Conservation (phyloP, 495 filamentous ascomycete species). For the Lindgomyces ingoldianus region DNA sequence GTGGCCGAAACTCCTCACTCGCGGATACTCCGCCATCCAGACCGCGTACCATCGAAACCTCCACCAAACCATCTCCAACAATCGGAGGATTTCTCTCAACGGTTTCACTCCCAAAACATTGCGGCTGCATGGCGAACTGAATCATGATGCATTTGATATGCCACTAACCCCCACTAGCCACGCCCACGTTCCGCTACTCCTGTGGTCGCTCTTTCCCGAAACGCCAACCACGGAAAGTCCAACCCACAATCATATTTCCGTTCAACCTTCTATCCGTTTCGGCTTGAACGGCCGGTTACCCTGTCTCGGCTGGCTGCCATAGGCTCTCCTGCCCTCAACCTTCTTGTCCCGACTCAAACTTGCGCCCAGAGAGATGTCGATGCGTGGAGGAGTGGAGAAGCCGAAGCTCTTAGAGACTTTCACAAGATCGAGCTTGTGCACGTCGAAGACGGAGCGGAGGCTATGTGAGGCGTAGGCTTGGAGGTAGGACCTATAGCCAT, state of each 20-base stretch:
- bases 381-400: constrained; percentile 81
- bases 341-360: constrained; percentile 90
- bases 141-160: neutral
- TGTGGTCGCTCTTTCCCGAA: neutral
- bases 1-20: too few relatives aligned
- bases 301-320: constrained; percentile 70
- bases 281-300: constrained; percentile 34
- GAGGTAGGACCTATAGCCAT: constrained; percentile 79
- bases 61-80: too few relatives aligned
- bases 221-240: constrained; percentile 1
- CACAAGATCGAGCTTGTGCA: constrained; percentile 86
- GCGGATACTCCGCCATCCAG: too few relatives aligned
- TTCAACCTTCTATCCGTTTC: constrained; percentile 1
- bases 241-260: neutral
- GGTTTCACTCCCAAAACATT: too few relatives aligned
- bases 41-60: too few relatives aligned
- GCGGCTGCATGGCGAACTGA: too few relatives aligned
- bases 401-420: constrained; percentile 96
- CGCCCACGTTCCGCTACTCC: neutral
- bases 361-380: constrained; percentile 85
- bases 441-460: constrained; percentile 86
- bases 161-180: neutral
- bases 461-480: constrained; percentile 93
- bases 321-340: constrained; percentile 69
- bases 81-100: too few relatives aligned